A percentile compares a stretch with the other conserved stretches of the same genome.
phyloP scores from a whole-genome alignment of 1,139 yeast genomes.

The Meyerozyma athensensis region DNA sequence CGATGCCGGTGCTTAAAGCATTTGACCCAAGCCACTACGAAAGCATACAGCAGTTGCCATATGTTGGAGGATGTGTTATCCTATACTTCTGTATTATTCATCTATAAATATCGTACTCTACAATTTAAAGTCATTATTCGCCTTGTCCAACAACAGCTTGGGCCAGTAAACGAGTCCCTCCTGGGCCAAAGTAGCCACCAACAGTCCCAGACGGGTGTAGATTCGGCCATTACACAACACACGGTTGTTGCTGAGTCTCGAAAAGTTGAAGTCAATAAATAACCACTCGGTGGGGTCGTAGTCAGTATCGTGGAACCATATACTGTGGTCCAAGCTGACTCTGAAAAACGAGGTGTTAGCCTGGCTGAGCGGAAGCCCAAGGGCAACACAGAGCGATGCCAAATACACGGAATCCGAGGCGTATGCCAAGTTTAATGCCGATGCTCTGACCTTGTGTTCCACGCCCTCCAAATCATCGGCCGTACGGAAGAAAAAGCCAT shows the following conservation, averaged over 20 bases:
- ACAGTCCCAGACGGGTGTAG: slow-evolving; percentile 25
- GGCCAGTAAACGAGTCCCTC: slow-evolving; percentile 34
- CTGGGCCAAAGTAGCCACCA: slow-evolving; percentile 31
- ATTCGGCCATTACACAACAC: slow-evolving; percentile 25
- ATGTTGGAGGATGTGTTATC: no score
- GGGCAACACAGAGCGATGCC: slow-evolving; percentile 18
- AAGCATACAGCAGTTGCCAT: no score
- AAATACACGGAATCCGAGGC: slow-evolving; percentile 34
- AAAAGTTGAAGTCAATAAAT: slow-evolving; percentile 33
- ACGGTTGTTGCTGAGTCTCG: slow-evolving; percentile 32
- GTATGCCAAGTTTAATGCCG: slow-evolving; percentile 21
- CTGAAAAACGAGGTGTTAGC: slow-evolving; percentile 25
- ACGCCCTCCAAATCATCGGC: slow-evolving; percentile 25
- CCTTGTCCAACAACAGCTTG: slow-evolving; percentile 20
- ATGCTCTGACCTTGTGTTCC: slow-evolving; percentile 19
- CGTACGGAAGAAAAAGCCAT: slow-evolving; percentile 32
- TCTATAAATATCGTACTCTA: slow-evolving; percentile 9
- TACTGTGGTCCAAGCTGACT: slow-evolving; percentile 40
- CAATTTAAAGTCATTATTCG: slow-evolving; percentile 12
- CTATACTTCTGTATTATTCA: background rate
- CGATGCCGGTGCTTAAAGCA: no score
- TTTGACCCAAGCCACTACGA: no score
- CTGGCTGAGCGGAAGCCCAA: slow-evolving; percentile 24
- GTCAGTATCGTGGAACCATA: slow-evolving; percentile 33
- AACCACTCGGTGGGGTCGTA: slow-evolving; percentile 38